These are phyloP conservation scores for Trichoderma endophyticum DNA, from an alignment of 2,329 filamentous ascomycete species.

Conservation along the genomic window DNA sequence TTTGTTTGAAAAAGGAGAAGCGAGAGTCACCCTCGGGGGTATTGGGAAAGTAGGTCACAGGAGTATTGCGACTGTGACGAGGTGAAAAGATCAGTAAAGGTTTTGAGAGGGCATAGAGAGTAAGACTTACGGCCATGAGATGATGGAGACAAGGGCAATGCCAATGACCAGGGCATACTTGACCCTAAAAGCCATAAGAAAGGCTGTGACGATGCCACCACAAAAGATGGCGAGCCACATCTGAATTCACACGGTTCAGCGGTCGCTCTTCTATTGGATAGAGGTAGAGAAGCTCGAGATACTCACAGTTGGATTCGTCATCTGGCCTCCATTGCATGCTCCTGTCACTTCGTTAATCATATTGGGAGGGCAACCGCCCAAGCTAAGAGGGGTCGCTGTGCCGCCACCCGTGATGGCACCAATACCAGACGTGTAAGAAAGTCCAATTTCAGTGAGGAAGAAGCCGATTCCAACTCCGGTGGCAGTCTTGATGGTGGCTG, in stretches of 20 bases:
- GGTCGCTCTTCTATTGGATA: not conserved
- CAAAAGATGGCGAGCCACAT: conserved; percentile 84
- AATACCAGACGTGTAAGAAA: conserved; percentile 78
- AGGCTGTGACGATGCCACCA: conserved; percentile 73
- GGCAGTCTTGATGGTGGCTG: conserved; percentile 62
- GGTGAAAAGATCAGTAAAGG: not conserved
- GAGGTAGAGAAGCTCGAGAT: too few species aligned
- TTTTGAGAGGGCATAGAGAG: not conserved
- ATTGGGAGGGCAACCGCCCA: conserved; percentile 68
- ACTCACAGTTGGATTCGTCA: conserved; percentile 69
- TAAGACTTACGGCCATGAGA: conserved; percentile 66
- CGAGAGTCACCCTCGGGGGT: conserved; percentile 59
- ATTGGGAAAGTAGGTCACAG: conserved; percentile 71
- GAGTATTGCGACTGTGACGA: conserved; percentile 54
- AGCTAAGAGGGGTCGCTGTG: conserved; percentile 64
- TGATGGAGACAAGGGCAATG: conserved; percentile 66
- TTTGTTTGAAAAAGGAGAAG: conserved; percentile 70
- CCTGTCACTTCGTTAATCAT: conserved; percentile 46
- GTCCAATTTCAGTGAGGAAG: conserved; percentile 61
- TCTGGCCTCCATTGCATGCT: conserved; percentile 58
- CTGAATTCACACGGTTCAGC: conserved; percentile 33
- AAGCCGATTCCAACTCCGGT: conserved; percentile 64
- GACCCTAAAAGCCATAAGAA: conserved; percentile 76
- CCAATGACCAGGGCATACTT: conserved; percentile 74
- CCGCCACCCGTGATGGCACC: conserved; percentile 71